These are phyloP conservation scores for Ramularia endophylla DNA, from an alignment of 2,329 filamentous ascomycete genomes.

Conservation along the genomic window DNA sequence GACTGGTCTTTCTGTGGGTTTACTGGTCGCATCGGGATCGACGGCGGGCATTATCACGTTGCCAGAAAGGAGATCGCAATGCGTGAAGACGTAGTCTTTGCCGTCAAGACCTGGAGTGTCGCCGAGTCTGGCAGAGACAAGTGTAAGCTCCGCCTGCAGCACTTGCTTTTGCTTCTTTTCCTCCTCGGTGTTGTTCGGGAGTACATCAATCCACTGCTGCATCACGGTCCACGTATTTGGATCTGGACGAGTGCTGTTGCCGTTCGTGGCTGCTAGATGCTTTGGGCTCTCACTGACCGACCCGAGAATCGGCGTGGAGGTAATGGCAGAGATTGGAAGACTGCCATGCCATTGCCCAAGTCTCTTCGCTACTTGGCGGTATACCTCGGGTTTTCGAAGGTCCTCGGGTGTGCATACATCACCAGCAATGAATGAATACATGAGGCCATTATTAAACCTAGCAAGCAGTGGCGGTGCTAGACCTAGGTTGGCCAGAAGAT, in stretches of 20 bases:
- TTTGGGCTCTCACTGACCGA: conserved; percentile 16
- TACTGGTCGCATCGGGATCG: conserved; percentile 17
- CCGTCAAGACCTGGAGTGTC: conserved; percentile 69
- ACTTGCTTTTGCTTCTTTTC: conserved; percentile 61
- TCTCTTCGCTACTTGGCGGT: conserved; percentile 73
- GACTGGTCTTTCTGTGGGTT: conserved; percentile 39
- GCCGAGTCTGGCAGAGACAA: conserved; percentile 65
- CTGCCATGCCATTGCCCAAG: conserved; percentile 90
- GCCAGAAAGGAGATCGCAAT: conserved; percentile 92
- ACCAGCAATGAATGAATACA: conserved; percentile 87
- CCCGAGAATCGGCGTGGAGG: conserved; percentile 30
- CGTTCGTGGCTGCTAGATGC: conserved; percentile 19
- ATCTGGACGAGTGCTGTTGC: conserved; percentile 56
- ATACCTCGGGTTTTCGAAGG: conserved; percentile 67
- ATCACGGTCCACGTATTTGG: conserved; percentile 93
- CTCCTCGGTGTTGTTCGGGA: conserved; percentile 66
- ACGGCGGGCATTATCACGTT: conserved; percentile 75
- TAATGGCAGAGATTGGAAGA: conserved; percentile 51
- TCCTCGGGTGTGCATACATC: conserved; percentile 74
- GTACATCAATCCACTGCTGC: conserved; percentile 88
- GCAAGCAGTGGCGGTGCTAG: conserved; percentile 84
- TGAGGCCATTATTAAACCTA: conserved; percentile 90
- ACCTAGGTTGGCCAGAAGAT: conserved; percentile 73
- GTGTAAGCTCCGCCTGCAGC: conserved; percentile 69
- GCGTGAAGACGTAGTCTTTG: conserved; percentile 80